Percentiles rank a stretch among this genome's conserved stretches.
Conservation (phyloP, 805 yeast species). For the Saturnispora sanitii region DNA sequence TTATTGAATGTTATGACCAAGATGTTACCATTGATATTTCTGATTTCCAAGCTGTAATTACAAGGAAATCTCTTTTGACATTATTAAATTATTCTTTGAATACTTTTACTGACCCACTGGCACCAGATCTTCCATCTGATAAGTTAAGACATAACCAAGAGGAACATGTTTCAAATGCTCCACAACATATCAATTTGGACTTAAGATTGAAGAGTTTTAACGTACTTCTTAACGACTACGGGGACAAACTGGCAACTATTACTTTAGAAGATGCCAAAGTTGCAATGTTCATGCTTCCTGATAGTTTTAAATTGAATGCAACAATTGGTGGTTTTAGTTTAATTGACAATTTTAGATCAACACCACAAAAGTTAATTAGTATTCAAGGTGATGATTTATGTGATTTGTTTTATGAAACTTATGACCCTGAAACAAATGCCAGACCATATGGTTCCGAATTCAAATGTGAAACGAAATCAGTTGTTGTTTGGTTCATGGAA, state of each 20-base stretch:
- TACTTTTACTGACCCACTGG: conserved; percentile 80
- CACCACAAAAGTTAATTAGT: conserved; percentile 52
- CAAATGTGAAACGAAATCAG: conserved; percentile 63
- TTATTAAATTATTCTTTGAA: conserved; percentile 71
- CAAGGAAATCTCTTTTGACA: conserved; percentile 70
- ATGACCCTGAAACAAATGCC: conserved; percentile 43
- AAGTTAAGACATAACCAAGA: conserved; percentile 57
- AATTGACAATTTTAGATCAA: conserved; percentile 60
- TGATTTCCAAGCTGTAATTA: conserved; percentile 62
- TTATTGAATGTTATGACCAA: conserved; percentile 69
- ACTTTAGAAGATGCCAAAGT: conserved; percentile 66
- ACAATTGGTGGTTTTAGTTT: conserved; percentile 70
- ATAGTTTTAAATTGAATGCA: conserved; percentile 61
- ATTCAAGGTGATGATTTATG: conserved; percentile 76
- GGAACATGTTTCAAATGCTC: conserved; percentile 47
- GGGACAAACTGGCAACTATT: conserved; percentile 70
- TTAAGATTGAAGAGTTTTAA: conserved; percentile 65
- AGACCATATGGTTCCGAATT: conserved; percentile 46
- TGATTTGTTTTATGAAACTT: conserved; percentile 76
- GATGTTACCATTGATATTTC: conserved; percentile 64
- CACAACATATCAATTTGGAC: conserved; percentile 63
- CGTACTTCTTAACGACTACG: conserved; percentile 72
- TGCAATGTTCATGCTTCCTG: conserved; percentile 58
- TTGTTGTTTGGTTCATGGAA: conserved; percentile 71
- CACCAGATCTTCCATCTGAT: conserved; percentile 60